A percentile compares a stretch with the other conserved stretches of the same genome.
Evolutionary conservation across 352 stramenopile genomes (phyloP).

Genomic region (Globisporangium nodosum): DNA sequence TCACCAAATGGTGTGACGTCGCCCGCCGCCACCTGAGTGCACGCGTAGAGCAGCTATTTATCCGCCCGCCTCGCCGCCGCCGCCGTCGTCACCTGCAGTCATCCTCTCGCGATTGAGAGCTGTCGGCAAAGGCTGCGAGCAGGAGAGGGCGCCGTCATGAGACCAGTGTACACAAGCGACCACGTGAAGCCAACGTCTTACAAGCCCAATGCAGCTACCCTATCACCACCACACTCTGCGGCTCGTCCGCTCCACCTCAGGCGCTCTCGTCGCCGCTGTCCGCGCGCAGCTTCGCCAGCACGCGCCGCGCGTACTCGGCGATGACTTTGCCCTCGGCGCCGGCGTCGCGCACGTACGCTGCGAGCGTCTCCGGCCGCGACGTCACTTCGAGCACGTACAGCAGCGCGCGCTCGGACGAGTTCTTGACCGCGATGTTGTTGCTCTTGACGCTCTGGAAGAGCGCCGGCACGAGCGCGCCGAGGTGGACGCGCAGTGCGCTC

Average conservation of each 20-base stretch:
- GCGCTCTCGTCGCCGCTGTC: constrained; percentile 83
- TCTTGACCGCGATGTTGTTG: constrained; percentile 86
- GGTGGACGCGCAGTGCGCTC: constrained; percentile 39
- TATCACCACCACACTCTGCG: not conserved
- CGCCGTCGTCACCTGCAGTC: not conserved
- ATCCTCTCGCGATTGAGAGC: no score
- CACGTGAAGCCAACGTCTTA: no score
- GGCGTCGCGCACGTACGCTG: constrained; percentile 57
- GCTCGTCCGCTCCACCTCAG: constrained; percentile 15
- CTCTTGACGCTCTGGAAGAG: constrained; percentile 86
- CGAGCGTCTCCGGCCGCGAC: constrained; percentile 70
- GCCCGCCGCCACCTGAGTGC: not conserved
- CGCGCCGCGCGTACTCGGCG: constrained; percentile 80
- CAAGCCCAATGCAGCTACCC: no score
- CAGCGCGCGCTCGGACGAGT: constrained; percentile 78
- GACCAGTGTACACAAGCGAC: no score
- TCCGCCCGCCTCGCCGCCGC: not conserved
- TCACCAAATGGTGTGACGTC: constrained; percentile 7
- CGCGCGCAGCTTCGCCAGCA: constrained; percentile 82
- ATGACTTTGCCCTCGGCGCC: constrained; percentile 74
- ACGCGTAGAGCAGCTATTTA: not conserved
- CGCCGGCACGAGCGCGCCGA: constrained; percentile 59
- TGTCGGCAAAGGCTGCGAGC: no score
- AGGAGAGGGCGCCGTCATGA: no score
- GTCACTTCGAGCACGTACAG: constrained; percentile 87